Evolutionary conservation across 129 eudicot species (phyloP).

Genomic region (Centella asiatica): DNA sequence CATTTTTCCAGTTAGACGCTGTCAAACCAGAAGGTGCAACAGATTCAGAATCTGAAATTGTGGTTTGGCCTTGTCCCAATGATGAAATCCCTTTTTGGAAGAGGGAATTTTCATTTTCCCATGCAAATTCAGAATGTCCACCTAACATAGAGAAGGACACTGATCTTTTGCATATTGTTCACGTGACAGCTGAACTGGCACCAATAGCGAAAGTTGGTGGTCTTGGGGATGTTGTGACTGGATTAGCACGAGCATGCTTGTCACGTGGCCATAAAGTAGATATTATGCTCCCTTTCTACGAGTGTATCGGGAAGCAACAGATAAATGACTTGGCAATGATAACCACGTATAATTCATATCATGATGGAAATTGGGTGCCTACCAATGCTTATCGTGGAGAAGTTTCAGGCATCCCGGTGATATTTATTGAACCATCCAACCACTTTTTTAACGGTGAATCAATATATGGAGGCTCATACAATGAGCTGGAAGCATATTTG

Average conservation of each 20-base stretch:
- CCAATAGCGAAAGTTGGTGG: slow-evolving; percentile 92
- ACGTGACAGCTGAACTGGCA: slow-evolving; percentile 85
- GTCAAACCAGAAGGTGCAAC: slow-evolving; percentile 26
- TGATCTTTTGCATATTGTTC: slow-evolving; percentile 59
- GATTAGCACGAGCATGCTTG: slow-evolving; percentile 74
- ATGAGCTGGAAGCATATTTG: slow-evolving; percentile 83
- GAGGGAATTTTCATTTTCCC: slow-evolving; percentile 39
- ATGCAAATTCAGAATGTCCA: slow-evolving; percentile 29
- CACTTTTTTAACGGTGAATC: slow-evolving; percentile 67
- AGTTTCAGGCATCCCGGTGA: slow-evolving; percentile 66
- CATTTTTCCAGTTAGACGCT: slow-evolving; percentile 29
- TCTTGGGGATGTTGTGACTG: slow-evolving; percentile 88
- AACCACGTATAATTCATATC: slow-evolving; percentile 52
- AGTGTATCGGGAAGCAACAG: slow-evolving; percentile 56
- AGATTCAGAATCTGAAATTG: slow-evolving; percentile 14
- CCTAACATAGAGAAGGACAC: slow-evolving; percentile 39
- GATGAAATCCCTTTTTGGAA: slow-evolving; percentile 80
- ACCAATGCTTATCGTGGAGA: slow-evolving; percentile 60
- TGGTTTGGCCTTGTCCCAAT: slow-evolving; percentile 73
- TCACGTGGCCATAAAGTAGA: slow-evolving; percentile 72
- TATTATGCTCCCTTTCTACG: slow-evolving; percentile 81
- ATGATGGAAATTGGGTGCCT: slow-evolving; percentile 66
- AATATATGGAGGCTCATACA: slow-evolving; percentile 80
- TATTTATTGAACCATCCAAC: slow-evolving; percentile 70
- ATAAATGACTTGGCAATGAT: slow-evolving; percentile 39